Evolutionary conservation across 2,329 filamentous ascomycete species (phyloP), one percentile per base, ranked within the genome.

Genomic region (Gliomastix tumulicola): DNA sequence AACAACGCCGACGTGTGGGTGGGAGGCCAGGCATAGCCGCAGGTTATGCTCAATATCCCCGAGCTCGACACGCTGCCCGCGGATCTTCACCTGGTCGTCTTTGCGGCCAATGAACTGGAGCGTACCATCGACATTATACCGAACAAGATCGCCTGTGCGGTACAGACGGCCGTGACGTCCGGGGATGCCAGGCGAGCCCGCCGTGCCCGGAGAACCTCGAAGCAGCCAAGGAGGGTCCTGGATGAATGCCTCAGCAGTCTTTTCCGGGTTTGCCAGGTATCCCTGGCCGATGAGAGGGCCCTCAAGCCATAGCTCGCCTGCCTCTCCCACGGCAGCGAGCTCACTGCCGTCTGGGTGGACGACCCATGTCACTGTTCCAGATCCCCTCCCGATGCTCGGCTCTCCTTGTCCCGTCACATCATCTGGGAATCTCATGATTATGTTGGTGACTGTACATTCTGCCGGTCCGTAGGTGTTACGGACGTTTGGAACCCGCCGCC

Each of bases 31-130:
- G 7, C 54, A 55, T 1, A 51, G 7, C 21, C 30, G 15, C 7
- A 30, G 7, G 22, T 41, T 32, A 16, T 31, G 17, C 22, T 47
- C 45, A 4, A 48, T 37, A 17, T 43, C 47, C 3, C 35, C 44
- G 7, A 71, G 56, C 53, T 72, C 78, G 33, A 75, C 59, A 27
- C 73, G 55, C 41, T 68, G 76, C n/a, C 78, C 79, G 22, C 68
- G 62, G 8, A 79, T 54, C 50, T 79, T 80, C 34, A 78, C 65
- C 46, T 79, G 74, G 0, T 63, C 64, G 43, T 79, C 74, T 44
- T 71, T 72, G 20, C 75, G 62, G 22, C 72, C 72, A 22, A 72
- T 47, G 25, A 63, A 71, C 2, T 59, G 42, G 4, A 72, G 48
- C 6, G 50, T 49, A 1, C 65, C 63, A 35, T 69, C 58, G 0